Conservation (phyloP, 2,329 filamentous ascomycete genomes). For the Sporothrix humicola region DNA sequence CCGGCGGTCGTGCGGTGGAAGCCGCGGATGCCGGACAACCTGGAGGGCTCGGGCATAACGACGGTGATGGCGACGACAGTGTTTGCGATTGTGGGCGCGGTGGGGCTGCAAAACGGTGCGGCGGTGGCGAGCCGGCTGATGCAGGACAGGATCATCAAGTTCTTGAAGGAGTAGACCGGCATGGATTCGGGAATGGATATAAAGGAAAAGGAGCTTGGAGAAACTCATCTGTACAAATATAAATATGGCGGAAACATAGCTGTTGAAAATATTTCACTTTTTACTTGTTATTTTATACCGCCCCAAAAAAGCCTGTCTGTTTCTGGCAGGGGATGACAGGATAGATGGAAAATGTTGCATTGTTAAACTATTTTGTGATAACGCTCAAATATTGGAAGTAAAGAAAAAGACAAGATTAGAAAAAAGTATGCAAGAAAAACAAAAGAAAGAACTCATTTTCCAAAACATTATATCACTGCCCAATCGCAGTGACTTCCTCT, state of each 20-base stretch:
- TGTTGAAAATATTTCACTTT: background rate
- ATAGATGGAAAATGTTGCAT: background rate
- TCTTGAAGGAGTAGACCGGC: slow-evolving; percentile 39
- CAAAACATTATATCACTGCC: background rate
- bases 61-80: slow-evolving; percentile 77
- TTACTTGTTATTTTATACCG: background rate
- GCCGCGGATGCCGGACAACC: slow-evolving; percentile 73
- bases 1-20: slow-evolving; percentile 79
- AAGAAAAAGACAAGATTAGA: background rate
- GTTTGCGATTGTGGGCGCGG: slow-evolving; percentile 84
- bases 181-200: background rate
- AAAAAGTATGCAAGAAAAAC: background rate
- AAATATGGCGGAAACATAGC: slow-evolving; percentile 11
- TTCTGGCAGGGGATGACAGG: background rate
- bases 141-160: slow-evolving; percentile 73
- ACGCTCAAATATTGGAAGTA: too few relatives aligned
- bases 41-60: slow-evolving; percentile 74
- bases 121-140: slow-evolving; percentile 76
- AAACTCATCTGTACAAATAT: background rate
- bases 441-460: background rate
- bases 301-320: background rate
- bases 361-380: too few relatives aligned
- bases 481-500: too few relatives aligned
- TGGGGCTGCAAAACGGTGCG: slow-evolving; percentile 86
- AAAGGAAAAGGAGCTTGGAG: background rate